phyloP scores from a whole-genome alignment of 257 asterid genomes.

The Salvia rosmarinus region DNA sequence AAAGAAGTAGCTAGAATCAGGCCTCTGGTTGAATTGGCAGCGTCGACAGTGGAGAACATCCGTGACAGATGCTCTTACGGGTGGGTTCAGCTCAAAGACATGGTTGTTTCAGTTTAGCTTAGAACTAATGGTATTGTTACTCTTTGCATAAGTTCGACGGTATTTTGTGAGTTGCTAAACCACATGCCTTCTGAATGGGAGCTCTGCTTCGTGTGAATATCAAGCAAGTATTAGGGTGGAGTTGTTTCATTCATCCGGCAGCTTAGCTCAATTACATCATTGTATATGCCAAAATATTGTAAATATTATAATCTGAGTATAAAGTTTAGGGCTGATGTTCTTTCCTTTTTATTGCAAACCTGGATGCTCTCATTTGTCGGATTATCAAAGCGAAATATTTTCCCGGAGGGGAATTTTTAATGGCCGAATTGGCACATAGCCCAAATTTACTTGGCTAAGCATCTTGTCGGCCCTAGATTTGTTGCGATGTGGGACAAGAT shows the following conservation, averaged over 20 bases:
- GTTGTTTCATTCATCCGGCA: background rate
- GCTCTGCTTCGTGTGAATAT: slow-evolving; percentile 20
- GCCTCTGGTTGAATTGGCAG: slow-evolving; percentile 70
- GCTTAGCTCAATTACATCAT: too few relatives aligned
- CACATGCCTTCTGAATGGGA: background rate
- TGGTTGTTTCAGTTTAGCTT: slow-evolving; percentile 55
- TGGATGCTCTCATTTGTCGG: too few relatives aligned
- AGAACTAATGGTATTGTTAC: background rate
- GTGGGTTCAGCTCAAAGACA: slow-evolving; percentile 72
- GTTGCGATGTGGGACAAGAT: too few relatives aligned
- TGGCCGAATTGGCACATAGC: too few relatives aligned
- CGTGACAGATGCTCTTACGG: slow-evolving; percentile 84
- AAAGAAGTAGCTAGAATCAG: slow-evolving; percentile 66
- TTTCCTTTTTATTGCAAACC: too few relatives aligned
- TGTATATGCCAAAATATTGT: too few relatives aligned
- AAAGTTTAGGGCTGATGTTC: too few relatives aligned
- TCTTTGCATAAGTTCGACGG: background rate
- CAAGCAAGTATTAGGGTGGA: background rate
- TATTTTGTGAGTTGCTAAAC: background rate
- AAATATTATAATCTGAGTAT: too few relatives aligned
- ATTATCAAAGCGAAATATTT: too few relatives aligned
- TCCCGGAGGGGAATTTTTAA: too few relatives aligned
- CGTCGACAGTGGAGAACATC: slow-evolving; percentile 63
- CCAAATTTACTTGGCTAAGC: too few relatives aligned
- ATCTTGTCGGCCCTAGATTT: too few relatives aligned